These are phyloP conservation scores for Hemileccinum impolitum DNA, from an alignment of 768 basidiomycete genomes.

Conservation along the genomic window DNA sequence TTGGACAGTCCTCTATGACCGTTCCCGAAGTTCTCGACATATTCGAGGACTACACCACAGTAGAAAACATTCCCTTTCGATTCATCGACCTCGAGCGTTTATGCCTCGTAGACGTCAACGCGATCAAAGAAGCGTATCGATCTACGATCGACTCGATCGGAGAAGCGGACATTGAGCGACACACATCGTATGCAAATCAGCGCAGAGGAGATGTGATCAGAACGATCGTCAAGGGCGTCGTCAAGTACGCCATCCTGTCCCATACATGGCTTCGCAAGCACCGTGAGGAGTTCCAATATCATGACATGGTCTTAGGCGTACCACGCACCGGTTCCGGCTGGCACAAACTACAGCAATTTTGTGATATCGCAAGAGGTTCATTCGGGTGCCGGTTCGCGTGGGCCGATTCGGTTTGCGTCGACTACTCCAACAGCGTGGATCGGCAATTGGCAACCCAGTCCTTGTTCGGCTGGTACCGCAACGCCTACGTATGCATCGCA, in stretches of 20 bases:
- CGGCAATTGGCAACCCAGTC: neutral
- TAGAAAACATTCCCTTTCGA: conserved; percentile 13
- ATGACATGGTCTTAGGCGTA: conserved; percentile 3
- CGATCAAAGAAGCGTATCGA: conserved; percentile 4
- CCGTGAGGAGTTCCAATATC: neutral
- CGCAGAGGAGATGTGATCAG: conserved; percentile 21
- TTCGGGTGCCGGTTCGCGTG: conserved; percentile 22
- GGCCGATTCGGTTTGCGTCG: conserved; percentile 16
- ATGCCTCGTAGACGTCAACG: conserved; percentile 8
- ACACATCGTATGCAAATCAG: conserved; percentile 23
- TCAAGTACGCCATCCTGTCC: conserved; percentile 22
- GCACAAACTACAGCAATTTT: conserved; percentile 14
- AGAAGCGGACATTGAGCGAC: conserved; percentile 19
- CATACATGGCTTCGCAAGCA: conserved; percentile 9
- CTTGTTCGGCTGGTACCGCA: conserved; percentile 19
- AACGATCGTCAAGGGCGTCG: conserved; percentile 17
- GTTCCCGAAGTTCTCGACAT: conserved; percentile 14
- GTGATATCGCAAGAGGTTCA: conserved; percentile 2
- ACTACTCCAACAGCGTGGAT: neutral
- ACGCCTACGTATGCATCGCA: conserved; percentile 19
- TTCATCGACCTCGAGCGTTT: conserved; percentile 15
- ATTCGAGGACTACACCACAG: conserved; percentile 10
- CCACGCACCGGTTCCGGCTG: conserved; percentile 6
- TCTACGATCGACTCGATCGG: conserved; percentile 13
- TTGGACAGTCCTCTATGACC: conserved; percentile 4